These are phyloP conservation scores for Malus hybrid DNA, from an alignment of 331 rosid species.

Conservation along the genomic window DNA sequence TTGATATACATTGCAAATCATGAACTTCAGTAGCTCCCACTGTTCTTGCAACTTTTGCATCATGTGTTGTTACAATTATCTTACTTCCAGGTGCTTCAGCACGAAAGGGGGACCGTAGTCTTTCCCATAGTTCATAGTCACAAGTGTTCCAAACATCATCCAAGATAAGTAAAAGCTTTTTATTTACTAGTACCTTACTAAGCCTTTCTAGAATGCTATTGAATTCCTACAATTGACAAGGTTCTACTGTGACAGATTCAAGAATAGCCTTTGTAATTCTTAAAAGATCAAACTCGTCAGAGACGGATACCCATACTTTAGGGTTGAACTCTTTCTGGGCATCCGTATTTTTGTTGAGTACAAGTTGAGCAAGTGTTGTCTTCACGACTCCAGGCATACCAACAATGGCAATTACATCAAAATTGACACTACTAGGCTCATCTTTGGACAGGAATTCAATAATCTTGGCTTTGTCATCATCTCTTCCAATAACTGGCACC, in stretches of 20 bases:
- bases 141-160: constrained; percentile 1
- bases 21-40: not conserved
- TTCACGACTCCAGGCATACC: constrained; percentile 12
- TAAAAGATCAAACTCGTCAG: constrained; percentile 10
- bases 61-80: not conserved
- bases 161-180: not conserved
- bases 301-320: constrained; percentile 16
- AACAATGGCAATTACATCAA: constrained; percentile 14
- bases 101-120: not conserved
- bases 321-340: not conserved
- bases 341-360: not conserved
- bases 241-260: not conserved
- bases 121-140: not conserved
- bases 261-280: not conserved
- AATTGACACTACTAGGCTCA: not conserved
- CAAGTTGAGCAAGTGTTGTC: constrained; percentile 13
- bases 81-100: not conserved
- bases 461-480: constrained; percentile 1
- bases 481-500: constrained; percentile 7
- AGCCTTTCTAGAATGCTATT: not conserved
- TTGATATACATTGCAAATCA: not conserved
- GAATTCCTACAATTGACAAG: not conserved
- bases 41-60: not conserved
- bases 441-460: not conserved
- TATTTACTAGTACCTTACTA: not conserved